Percentiles rank a stretch among this genome's conserved stretches.
phyloP scores from a whole-genome alignment of 2,329 filamentous ascomycete genomes.

The Colletotrichum somersetense region DNA sequence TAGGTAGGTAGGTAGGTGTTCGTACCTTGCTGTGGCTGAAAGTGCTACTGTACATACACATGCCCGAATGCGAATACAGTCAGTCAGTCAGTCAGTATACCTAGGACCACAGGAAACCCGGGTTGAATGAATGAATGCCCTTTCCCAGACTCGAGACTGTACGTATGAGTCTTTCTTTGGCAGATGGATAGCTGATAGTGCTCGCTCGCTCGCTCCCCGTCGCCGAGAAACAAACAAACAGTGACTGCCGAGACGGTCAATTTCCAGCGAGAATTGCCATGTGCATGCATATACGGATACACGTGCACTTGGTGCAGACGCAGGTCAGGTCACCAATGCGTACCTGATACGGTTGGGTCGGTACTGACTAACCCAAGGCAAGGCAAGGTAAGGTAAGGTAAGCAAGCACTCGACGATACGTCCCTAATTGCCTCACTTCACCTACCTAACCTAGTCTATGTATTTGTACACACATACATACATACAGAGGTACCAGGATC shows the following conservation, averaged over 20 bases:
- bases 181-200: neutral
- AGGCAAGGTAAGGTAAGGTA: too few species aligned
- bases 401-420: too few species aligned
- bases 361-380: too few species aligned
- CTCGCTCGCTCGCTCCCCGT: neutral
- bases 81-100: too few species aligned
- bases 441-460: neutral
- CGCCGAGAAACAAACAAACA: neutral
- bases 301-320: too few species aligned
- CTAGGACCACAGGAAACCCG: neutral
- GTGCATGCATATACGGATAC: neutral
- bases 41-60: neutral
- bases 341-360: too few species aligned
- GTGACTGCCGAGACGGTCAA: too few species aligned
- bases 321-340: too few species aligned
- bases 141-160: neutral
- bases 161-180: neutral
- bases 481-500: slow-evolving; percentile 1
- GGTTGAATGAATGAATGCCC: neutral
- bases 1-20: neutral
- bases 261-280: neutral
- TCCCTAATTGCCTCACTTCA: neutral
- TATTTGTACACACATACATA: too few species aligned
- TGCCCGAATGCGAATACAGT: neutral
- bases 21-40: neutral